Conservation (phyloP, 352 stramenopile genomes). For the Phytophthora cryptogea region DNA sequence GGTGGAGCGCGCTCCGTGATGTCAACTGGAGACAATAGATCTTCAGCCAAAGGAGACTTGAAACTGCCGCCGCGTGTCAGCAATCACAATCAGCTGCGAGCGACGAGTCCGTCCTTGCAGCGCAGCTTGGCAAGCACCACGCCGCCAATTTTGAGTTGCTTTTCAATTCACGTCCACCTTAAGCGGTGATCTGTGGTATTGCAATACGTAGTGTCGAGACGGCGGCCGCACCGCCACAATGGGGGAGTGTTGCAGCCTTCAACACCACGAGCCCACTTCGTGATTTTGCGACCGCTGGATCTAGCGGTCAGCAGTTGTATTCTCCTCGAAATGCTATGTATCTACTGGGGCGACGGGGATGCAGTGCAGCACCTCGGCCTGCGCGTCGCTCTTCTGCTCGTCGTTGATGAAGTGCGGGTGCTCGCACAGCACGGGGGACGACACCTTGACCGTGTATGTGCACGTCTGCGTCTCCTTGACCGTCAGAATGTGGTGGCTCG, state of each 20-base stretch:
- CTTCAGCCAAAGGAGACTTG: conserved; percentile 3
- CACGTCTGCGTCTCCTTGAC: conserved; percentile 88
- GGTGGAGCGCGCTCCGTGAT: background rate
- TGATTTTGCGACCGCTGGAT: conserved; percentile 15
- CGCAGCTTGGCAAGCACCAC: background rate
- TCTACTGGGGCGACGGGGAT: conserved; percentile 36
- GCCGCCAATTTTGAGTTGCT: background rate
- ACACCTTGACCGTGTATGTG: conserved; percentile 82
- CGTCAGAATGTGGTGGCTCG: conserved; percentile 70
- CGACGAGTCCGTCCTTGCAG: too few relatives aligned
- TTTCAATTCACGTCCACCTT: too few relatives aligned
- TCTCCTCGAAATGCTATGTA: background rate
- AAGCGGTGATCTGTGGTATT: too few relatives aligned
- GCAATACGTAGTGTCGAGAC: too few relatives aligned
- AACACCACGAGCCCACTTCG: conserved; percentile 13
- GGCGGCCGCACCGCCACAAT: conserved; percentile 2
- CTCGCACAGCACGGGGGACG: conserved; percentile 70
- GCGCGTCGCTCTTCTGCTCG: conserved; percentile 56
- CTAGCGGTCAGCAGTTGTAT: background rate
- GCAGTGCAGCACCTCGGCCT: conserved; percentile 72
- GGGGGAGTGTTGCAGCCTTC: conserved; percentile 5
- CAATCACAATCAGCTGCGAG: background rate
- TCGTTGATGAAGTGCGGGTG: conserved; percentile 85
- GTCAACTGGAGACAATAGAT: conserved; percentile 7
- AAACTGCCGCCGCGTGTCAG: conserved; percentile 9